Conservation (phyloP, 148 eudicot species). For the Dysphania ambrosioides region DNA sequence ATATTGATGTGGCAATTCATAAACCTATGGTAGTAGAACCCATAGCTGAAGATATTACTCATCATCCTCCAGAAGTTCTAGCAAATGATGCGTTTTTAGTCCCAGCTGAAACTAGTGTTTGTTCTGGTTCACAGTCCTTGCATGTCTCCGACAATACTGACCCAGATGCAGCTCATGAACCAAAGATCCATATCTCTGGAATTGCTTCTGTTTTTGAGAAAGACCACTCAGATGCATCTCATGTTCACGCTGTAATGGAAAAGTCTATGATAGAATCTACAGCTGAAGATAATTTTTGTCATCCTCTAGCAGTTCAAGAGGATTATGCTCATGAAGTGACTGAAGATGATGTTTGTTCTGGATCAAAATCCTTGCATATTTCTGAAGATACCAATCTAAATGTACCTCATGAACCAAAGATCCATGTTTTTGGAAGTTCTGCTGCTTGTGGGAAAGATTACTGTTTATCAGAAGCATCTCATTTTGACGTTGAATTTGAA, state of each 20-base stretch:
- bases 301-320: neutral
- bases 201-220: slow-evolving; percentile 17
- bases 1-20: slow-evolving; percentile 10
- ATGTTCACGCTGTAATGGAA: slow-evolving; percentile 14
- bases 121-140: slow-evolving; percentile 5
- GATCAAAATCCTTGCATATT: neutral
- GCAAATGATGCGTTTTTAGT: neutral
- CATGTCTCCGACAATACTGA: slow-evolving; percentile 2
- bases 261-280: slow-evolving; percentile 21
- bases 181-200: neutral
- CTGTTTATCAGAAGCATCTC: slow-evolving; percentile 20
- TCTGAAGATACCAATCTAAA: neutral
- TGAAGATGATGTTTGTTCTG: slow-evolving; percentile 9
- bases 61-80: neutral
- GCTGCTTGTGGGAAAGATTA: slow-evolving; percentile 17
- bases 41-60: slow-evolving; percentile 16
- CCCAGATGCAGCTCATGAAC: slow-evolving; percentile 7
- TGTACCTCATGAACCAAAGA: slow-evolving; percentile 13
- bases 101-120: slow-evolving; percentile 5
- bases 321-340: slow-evolving; percentile 2
- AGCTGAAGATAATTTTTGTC: slow-evolving; percentile 11
- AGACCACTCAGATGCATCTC: slow-evolving; percentile 16
- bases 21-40: slow-evolving; percentile 18
- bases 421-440: neutral
- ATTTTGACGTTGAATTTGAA: slow-evolving; percentile 13